These are phyloP conservation scores for Eucalyptus coolabah DNA, from an alignment of 345 rosid species.

Conservation along the genomic window DNA sequence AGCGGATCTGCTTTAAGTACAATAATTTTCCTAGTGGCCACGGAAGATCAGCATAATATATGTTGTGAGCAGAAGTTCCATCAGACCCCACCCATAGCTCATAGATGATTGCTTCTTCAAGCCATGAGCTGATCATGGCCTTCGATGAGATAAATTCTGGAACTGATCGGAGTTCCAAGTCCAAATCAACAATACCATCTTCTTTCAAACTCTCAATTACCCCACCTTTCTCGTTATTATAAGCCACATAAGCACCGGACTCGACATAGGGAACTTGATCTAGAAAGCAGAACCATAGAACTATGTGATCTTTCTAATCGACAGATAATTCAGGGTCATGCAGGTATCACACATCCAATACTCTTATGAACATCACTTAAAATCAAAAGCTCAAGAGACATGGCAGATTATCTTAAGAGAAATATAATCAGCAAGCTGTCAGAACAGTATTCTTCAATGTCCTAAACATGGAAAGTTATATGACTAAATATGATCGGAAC, in stretches of 20 bases:
- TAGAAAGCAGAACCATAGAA: background rate
- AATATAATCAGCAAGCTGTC: background rate
- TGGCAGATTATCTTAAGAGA: background rate
- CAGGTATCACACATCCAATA: background rate
- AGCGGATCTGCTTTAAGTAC: slow-evolving; percentile 37
- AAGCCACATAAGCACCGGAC: slow-evolving; percentile 66
- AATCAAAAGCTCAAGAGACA: background rate
- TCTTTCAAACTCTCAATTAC: slow-evolving; percentile 63
- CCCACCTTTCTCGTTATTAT: slow-evolving; percentile 81
- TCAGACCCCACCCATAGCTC: slow-evolving; percentile 88
- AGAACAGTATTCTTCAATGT: background rate
- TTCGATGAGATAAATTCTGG: slow-evolving; percentile 73
- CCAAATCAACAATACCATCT: slow-evolving; percentile 69
- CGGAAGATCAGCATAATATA: slow-evolving; percentile 80
- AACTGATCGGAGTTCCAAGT: slow-evolving; percentile 34
- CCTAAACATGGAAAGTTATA: background rate
- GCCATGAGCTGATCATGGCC: slow-evolving; percentile 85
- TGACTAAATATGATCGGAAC: background rate
- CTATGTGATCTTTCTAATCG: background rate
- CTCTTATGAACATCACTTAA: background rate
- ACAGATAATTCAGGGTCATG: background rate
- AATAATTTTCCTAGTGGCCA: slow-evolving; percentile 80
- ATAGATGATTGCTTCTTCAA: slow-evolving; percentile 66
- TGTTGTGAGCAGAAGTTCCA: slow-evolving; percentile 38
- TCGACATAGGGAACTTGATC: slow-evolving; percentile 90